Evolutionary conservation across 805 yeast species (phyloP).

Genomic region (Metschnikowia anglica): DNA sequence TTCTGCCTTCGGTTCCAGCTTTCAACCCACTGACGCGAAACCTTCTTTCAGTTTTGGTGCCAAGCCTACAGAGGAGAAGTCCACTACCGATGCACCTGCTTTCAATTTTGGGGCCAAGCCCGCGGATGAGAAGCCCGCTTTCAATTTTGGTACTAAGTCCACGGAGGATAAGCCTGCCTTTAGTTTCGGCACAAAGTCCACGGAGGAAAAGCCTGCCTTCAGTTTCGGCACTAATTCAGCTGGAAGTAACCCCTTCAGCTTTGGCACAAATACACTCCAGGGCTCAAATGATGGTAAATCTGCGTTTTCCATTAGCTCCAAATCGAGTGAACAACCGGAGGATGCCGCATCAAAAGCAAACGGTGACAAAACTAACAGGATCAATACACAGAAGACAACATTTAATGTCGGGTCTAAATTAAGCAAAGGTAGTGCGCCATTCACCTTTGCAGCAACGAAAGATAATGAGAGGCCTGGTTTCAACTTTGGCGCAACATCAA

Average conservation of each 20-base stretch:
- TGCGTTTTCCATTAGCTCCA: slow-evolving; percentile 6
- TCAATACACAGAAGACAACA: slow-evolving; percentile 1
- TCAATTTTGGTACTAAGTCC: neutral
- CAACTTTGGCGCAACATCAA: neutral
- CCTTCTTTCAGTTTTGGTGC: slow-evolving; percentile 3
- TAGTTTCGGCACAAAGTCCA: slow-evolving; percentile 1
- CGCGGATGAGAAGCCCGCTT: neutral
- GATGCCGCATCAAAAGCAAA: neutral
- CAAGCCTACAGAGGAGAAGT: neutral
- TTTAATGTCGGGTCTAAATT: slow-evolving; percentile 1
- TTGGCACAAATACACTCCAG: neutral
- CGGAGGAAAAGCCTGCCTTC: slow-evolving; percentile 5
- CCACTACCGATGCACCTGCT: neutral
- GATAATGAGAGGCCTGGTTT: neutral
- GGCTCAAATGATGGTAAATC: neutral
- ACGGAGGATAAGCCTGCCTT: neutral
- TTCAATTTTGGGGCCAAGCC: slow-evolving; percentile 8
- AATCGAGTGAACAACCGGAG: neutral
- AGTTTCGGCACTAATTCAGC: slow-evolving; percentile 11
- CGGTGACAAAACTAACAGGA: neutral
- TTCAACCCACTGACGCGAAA: neutral
- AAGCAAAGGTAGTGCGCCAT: slow-evolving; percentile 4
- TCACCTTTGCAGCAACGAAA: slow-evolving; percentile 5
- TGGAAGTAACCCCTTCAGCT: neutral
- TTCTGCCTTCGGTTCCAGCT: too few relatives aligned